Base-by-base conservation (phyloP, 108 stramenopile species). In the Epipyxis sp. region DNA sequence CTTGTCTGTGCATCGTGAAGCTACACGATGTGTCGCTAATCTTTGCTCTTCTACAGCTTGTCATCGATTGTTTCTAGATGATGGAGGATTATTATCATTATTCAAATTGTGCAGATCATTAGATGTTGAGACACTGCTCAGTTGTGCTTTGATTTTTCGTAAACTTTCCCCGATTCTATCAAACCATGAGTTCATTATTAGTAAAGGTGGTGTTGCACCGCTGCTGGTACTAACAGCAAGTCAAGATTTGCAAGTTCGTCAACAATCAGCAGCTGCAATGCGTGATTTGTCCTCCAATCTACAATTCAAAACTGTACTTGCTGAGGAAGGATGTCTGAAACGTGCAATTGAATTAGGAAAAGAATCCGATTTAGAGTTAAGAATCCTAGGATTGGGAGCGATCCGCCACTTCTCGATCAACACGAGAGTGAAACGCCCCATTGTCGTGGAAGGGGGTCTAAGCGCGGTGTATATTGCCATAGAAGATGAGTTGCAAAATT, bases 261-360 rank as follows among this genome's bases (percentile, higher is more conserved):
- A 87, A 46, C 91, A 91, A 50, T 89, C 90, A 59, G 89, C 88
- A 44, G 82, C 90, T 30, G 90, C 92, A 10, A 68, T 92, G 78
- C 82, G 90, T 59, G 92, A 92, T 77, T 68, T 92, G 39, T 81
- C 87, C 59, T 83, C 88, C 42, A 90, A 91, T 77, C 83, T 69
- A 41, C 88, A 89, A 54, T 85, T 87, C 82, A 89, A 91, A 77
- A 81, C 84, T 76, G 79, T 84, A 1, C 81, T 92, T 35, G 87
- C 88, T 0, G 86, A 85, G 80, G 87, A 81, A 61, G 90, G 91
- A 40, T 88, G 83, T 0, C 77, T 90, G 20, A 42, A 59, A 0
- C 80, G 80, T 41, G 79, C 86, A 43, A 85, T 91, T 0, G 81
- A 86, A 61, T 79, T 90, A 41, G 69, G 86, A 16, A 80, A 86